Evolutionary conservation across 2,329 filamentous ascomycete genomes (phyloP).

Genomic region (Phyllosticta paracitricarpa): DNA sequence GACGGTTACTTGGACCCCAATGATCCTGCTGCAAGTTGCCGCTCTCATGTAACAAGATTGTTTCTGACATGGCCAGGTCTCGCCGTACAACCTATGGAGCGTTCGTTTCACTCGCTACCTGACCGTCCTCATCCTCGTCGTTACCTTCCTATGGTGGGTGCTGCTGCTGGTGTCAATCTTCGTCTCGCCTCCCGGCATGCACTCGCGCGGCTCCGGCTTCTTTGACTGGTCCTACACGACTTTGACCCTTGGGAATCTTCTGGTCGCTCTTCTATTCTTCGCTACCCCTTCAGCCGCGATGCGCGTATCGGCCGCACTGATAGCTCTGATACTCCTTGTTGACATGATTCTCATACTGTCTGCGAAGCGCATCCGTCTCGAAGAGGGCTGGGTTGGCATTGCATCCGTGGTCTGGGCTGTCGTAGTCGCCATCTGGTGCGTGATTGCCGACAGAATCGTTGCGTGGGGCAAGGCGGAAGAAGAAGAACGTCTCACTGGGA

Average conservation of each 20-base stretch:
- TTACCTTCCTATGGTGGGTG: constrained; percentile 88
- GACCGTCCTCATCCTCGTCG: constrained; percentile 62
- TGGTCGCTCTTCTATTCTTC: constrained; percentile 79
- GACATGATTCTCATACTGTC: constrained; percentile 72
- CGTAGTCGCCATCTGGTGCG: constrained; percentile 67
- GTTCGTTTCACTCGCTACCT: constrained; percentile 71
- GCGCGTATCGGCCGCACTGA: constrained; percentile 59
- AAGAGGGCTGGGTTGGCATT: constrained; percentile 90
- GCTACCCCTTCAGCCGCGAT: constrained; percentile 70
- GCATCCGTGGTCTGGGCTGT: constrained; percentile 75
- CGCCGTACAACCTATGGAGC: constrained; percentile 90
- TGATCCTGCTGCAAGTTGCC: constrained; percentile 60
- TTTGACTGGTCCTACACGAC: constrained; percentile 78
- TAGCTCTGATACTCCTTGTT: constrained; percentile 57
- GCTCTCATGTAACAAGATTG: too few species aligned
- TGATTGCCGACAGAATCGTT: constrained; percentile 71
- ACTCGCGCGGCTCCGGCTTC: constrained; percentile 85
- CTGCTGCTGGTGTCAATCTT: constrained; percentile 82
- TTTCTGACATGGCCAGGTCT: constrained; percentile 41
- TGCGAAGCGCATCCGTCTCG: constrained; percentile 62
- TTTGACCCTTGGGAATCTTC: constrained; percentile 63
- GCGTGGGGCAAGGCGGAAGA: constrained; percentile 88
- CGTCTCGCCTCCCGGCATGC: constrained; percentile 77
- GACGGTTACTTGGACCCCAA: constrained; percentile 65
- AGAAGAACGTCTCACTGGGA: constrained; percentile 83